Evolutionary conservation across 1,139 yeast genomes (phyloP).

Genomic region (Suhomyces choctaworum): DNA sequence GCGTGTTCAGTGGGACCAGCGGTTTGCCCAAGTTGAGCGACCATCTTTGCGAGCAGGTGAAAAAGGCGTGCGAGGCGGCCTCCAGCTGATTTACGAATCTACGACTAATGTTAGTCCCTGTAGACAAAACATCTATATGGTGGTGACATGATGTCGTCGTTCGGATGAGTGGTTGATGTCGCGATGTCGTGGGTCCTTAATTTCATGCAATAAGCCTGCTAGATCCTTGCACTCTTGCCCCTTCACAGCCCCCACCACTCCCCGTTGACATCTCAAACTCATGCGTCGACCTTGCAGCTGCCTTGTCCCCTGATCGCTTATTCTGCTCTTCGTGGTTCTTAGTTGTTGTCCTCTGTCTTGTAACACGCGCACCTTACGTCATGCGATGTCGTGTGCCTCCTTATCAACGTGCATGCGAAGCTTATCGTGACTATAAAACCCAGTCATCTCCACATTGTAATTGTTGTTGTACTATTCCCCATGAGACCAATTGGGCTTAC

Average conservation of each 20-base stretch:
- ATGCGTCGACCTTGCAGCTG: too few relatives aligned
- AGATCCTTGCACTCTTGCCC: background rate
- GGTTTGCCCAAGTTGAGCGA: constrained; percentile 65
- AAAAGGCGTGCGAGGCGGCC: constrained; percentile 22
- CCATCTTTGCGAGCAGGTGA: constrained; percentile 45
- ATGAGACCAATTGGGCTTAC: constrained; percentile 1
- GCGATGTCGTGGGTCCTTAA: too few relatives aligned
- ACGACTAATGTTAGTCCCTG: too few relatives aligned
- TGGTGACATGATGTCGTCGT: too few relatives aligned
- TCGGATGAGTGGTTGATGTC: too few relatives aligned
- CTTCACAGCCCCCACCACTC: background rate
- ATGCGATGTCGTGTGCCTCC: constrained; percentile 2
- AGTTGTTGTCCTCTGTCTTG: too few relatives aligned
- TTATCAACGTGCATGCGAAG: constrained; percentile 4
- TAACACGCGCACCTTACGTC: too few relatives aligned
- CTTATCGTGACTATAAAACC: constrained; percentile 6
- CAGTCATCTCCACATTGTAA: background rate
- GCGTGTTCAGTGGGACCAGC: constrained; percentile 51
- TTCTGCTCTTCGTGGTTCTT: too few relatives aligned
- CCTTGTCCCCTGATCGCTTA: too few relatives aligned
- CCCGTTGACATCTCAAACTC: background rate
- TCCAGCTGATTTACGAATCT: too few relatives aligned
- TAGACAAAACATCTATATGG: too few relatives aligned
- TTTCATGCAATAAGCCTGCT: too few relatives aligned
- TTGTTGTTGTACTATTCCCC: background rate